Percentiles rank a stretch among this genome's conserved stretches.
Conservation (phyloP, 257 asterid species). For the Solanum bukasovii region DNA sequence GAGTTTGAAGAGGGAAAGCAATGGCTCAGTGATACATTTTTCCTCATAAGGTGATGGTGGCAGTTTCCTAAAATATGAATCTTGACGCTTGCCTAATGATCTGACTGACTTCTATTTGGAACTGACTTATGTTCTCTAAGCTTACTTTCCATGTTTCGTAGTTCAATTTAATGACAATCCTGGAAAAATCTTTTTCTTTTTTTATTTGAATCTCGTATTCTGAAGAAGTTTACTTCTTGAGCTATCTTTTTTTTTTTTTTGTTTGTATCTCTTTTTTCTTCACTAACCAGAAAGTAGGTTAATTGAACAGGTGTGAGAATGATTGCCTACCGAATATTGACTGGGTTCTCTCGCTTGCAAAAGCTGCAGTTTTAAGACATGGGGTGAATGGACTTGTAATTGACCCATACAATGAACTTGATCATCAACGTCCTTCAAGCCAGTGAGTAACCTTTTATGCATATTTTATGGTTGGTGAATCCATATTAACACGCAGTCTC, state of each 20-base stretch:
- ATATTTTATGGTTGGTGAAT: background rate
- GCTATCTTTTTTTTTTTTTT: background rate
- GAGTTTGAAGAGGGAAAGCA: slow-evolving; percentile 80
- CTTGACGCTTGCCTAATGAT: background rate
- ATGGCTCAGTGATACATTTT: slow-evolving; percentile 86
- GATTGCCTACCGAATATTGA: slow-evolving; percentile 79
- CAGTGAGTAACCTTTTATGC: slow-evolving; percentile 48
- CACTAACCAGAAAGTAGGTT: slow-evolving; percentile 1
- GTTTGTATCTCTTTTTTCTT: background rate
- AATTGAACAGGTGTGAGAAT: slow-evolving; percentile 74
- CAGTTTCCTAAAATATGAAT: background rate
- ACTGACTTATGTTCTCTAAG: background rate
- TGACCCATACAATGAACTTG: slow-evolving; percentile 97
- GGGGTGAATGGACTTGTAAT: slow-evolving; percentile 92
- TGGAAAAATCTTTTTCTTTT: background rate
- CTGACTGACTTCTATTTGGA: background rate
- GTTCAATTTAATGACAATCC: background rate
- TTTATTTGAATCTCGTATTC: background rate
- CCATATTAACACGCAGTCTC: background rate
- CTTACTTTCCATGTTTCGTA: background rate
- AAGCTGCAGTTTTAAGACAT: slow-evolving; percentile 77
- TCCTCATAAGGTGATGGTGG: slow-evolving; percentile 54
- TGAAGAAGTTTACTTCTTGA: background rate
- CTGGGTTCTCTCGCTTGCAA: slow-evolving; percentile 95
- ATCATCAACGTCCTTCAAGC: slow-evolving; percentile 78